Evolutionary conservation across 495 filamentous ascomycete species (phyloP).

Genomic region (Penicillium malachiteum): DNA sequence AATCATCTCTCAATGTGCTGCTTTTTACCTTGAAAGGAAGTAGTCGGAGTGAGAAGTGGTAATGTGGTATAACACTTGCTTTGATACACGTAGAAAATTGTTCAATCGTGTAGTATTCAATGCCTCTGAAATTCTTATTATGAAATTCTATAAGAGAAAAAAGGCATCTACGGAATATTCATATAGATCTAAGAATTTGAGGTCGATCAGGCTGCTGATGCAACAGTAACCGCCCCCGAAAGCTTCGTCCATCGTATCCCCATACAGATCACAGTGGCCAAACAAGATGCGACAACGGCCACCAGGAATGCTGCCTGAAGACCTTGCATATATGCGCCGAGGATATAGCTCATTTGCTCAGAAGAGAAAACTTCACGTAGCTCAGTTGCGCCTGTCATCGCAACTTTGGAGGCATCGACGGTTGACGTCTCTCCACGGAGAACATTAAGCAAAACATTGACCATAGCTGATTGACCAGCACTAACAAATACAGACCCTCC

Average conservation of each 20-base stretch:
- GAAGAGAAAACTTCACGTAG: constrained; percentile 41
- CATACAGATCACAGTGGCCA: constrained; percentile 9
- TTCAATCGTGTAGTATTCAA: too few species aligned
- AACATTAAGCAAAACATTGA: constrained; percentile 60
- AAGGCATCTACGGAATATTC: too few species aligned
- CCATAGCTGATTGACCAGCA: constrained; percentile 54
- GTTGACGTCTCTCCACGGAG: constrained; percentile 33
- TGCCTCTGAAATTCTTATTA: too few species aligned
- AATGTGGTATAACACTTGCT: too few species aligned
- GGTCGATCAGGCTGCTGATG: not conserved
- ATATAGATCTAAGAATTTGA: too few species aligned
- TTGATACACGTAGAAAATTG: too few species aligned
- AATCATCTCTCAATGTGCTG: too few species aligned
- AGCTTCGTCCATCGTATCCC: constrained; percentile 6
- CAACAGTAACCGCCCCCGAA: constrained; percentile 1
- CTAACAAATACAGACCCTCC: constrained; percentile 11
- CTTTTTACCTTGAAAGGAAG: too few species aligned
- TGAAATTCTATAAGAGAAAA: too few species aligned
- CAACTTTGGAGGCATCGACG: constrained; percentile 36
- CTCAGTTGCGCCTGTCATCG: constrained; percentile 47
- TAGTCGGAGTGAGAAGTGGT: too few species aligned
- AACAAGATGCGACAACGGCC: constrained; percentile 8
- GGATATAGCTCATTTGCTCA: constrained; percentile 45
- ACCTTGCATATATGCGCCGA: constrained; percentile 54
- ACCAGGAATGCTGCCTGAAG: constrained; percentile 10